A percentile compares a stretch with the other conserved stretches of the same genome.
phyloP scores from a whole-genome alignment of 2,329 filamentous ascomycete genomes.

The Ophiostoma australiae region DNA sequence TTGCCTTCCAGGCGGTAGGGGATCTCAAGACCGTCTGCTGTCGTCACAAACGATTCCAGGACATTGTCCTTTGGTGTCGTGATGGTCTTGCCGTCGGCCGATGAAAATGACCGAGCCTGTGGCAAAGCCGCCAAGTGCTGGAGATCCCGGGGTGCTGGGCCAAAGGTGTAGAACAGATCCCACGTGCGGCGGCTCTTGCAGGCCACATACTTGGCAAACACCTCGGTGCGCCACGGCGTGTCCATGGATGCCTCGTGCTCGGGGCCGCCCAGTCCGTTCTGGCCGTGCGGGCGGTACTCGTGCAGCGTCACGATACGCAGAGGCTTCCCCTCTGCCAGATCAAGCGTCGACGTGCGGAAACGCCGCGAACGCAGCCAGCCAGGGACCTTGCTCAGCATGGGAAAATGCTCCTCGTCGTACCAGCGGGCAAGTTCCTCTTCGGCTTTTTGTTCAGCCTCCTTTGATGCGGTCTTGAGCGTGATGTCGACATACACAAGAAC shows the following conservation, averaged over 20 bases:
- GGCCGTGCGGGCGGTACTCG: conserved; percentile 56
- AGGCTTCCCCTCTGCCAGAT: conserved; percentile 46
- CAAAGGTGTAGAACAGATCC: conserved; percentile 74
- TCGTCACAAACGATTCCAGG: conserved; percentile 64
- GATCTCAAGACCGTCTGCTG: conserved; percentile 60
- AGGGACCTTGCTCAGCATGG: conserved; percentile 65
- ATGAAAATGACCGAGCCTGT: conserved; percentile 46
- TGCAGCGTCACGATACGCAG: conserved; percentile 63
- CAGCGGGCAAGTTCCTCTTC: conserved; percentile 53
- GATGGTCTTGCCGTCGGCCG: conserved; percentile 50
- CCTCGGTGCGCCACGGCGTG: conserved; percentile 57
- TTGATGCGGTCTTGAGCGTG: conserved; percentile 40
- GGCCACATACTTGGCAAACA: conserved; percentile 56
- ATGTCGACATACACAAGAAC: conserved; percentile 60
- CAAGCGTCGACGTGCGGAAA: conserved; percentile 62
- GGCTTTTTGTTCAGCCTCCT: conserved; percentile 17
- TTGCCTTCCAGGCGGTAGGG: conserved; percentile 74
- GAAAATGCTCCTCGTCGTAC: conserved; percentile 70
- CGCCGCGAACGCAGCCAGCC: conserved; percentile 73
- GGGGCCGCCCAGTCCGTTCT: conserved; percentile 61
- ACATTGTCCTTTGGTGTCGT: conserved; percentile 51
- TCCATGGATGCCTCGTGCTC: conserved; percentile 59
- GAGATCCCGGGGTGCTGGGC: conserved; percentile 66
- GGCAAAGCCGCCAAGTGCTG: conserved; percentile 49
- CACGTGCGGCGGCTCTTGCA: conserved; percentile 57